Percentiles rank a stretch among this genome's conserved stretches.
Conservation (phyloP, 2,329 filamentous ascomycete genomes). For the Ophioceras dolichostomum region DNA sequence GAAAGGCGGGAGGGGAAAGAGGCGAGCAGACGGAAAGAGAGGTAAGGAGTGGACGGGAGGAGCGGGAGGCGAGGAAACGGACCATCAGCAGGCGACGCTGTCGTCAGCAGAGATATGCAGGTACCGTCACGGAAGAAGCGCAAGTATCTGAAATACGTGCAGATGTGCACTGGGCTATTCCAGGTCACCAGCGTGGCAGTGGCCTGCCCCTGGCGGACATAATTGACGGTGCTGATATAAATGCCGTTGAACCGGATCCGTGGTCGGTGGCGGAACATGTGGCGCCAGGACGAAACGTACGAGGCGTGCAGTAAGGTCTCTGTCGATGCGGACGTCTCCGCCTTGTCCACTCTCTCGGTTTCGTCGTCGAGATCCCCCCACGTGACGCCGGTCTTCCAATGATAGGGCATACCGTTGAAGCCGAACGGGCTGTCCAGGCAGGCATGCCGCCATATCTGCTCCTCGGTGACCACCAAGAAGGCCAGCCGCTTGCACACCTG, state of each 20-base stretch:
- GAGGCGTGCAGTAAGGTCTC: conserved; percentile 26
- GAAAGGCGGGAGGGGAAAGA: neutral
- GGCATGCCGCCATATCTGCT: conserved; percentile 73
- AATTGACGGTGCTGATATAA: conserved; percentile 96
- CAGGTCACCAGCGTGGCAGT: conserved; percentile 62
- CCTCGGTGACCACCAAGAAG: conserved; percentile 72
- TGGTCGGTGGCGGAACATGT: conserved; percentile 71
- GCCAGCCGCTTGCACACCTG: conserved; percentile 81
- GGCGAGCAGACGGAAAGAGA: neutral
- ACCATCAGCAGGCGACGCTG: conserved; percentile 61
- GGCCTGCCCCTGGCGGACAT: conserved; percentile 69
- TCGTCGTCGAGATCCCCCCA: conserved; percentile 37
- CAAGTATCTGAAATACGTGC: conserved; percentile 96
- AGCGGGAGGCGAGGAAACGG: neutral
- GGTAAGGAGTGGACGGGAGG: neutral
- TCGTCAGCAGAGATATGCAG: conserved; percentile 68
- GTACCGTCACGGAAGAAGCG: conserved; percentile 89
- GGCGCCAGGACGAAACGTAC: conserved; percentile 43
- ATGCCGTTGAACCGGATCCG: conserved; percentile 88
- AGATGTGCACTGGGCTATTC: conserved; percentile 77
- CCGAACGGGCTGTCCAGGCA: conserved; percentile 62
- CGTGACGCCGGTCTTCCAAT: conserved; percentile 51
- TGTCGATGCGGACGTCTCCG: conserved; percentile 22
- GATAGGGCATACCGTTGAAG: conserved; percentile 73
- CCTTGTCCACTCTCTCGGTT: conserved; percentile 11